Evolutionary conservation across 352 stramenopile species (phyloP).

Genomic region (Blastocystis sp.): DNA sequence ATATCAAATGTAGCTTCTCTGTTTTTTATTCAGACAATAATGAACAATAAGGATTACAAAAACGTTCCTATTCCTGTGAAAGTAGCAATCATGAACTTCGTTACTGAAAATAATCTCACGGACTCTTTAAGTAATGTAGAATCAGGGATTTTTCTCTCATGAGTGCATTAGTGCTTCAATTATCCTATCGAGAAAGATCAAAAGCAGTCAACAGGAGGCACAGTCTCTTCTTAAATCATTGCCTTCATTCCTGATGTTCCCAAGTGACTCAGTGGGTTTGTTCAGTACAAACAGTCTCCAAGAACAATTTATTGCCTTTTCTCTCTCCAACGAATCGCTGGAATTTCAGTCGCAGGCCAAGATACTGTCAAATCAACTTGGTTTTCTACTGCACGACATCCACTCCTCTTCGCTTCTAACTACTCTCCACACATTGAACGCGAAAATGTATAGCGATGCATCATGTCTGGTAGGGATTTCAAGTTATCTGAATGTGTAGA

Average conservation of each 20-base stretch:
- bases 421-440: not conserved
- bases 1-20: not conserved
- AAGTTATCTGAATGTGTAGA: not conserved
- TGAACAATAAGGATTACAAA: not conserved
- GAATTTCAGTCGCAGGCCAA: not conserved
- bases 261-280: not conserved
- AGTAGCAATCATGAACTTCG: not conserved
- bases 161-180: not conserved
- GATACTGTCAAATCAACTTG: not conserved
- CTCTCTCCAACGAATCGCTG: not conserved
- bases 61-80: not conserved
- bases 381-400: not conserved
- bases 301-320: not conserved
- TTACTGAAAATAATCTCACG: not conserved
- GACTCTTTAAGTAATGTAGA: not conserved
- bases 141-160: not conserved
- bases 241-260: not conserved
- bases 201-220: not conserved
- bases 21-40: not conserved
- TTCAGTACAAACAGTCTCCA: not conserved
- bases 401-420: not conserved
- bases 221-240: not conserved
- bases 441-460: not conserved
- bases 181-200: not conserved
- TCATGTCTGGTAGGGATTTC: not conserved